phyloP scores from a whole-genome alignment of 129 eudicot species.

The Cynara cardunculus region DNA sequence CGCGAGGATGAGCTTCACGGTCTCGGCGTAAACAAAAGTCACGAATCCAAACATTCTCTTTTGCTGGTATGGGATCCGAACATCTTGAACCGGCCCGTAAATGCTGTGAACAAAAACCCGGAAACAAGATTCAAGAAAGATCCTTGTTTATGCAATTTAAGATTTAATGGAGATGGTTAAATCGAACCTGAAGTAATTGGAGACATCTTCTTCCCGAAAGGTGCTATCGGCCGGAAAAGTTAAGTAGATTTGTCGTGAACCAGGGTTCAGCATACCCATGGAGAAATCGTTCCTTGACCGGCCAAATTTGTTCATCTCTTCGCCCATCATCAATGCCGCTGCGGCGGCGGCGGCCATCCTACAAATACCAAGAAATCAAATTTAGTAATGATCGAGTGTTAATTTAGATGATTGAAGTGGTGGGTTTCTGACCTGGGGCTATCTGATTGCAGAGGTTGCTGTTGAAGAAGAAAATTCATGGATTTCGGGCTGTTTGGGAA shows the following conservation, averaged over 20 bases:
- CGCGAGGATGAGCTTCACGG: conserved; percentile 71
- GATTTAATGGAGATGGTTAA: background rate
- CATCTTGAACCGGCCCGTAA: conserved; percentile 85
- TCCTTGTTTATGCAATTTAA: background rate
- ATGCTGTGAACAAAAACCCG: conserved; percentile 30
- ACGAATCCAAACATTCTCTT: conserved; percentile 84
- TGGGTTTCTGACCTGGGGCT: conserved; percentile 42
- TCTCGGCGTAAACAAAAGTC: conserved; percentile 67
- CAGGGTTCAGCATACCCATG: conserved; percentile 56
- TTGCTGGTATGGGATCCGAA: conserved; percentile 87
- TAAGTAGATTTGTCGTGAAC: conserved; percentile 73
- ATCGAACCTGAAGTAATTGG: conserved; percentile 62
- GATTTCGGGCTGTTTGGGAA: conserved; percentile 45
- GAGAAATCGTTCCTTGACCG: conserved; percentile 45
- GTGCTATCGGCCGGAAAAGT: conserved; percentile 87
- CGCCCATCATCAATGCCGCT: conserved; percentile 51
- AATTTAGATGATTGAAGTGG: background rate
- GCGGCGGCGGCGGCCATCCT: conserved; percentile 43
- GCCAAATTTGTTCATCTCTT: conserved; percentile 48
- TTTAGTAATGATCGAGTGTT: background rate
- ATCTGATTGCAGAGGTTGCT: conserved; percentile 32
- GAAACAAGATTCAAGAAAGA: background rate
- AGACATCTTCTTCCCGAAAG: conserved; percentile 75
- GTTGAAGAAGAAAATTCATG: conserved; percentile 49
- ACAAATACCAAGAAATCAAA: background rate